These are phyloP conservation scores for Myotisia sp. DNA, from an alignment of 2,329 filamentous ascomycete species.

Conservation along the genomic window DNA sequence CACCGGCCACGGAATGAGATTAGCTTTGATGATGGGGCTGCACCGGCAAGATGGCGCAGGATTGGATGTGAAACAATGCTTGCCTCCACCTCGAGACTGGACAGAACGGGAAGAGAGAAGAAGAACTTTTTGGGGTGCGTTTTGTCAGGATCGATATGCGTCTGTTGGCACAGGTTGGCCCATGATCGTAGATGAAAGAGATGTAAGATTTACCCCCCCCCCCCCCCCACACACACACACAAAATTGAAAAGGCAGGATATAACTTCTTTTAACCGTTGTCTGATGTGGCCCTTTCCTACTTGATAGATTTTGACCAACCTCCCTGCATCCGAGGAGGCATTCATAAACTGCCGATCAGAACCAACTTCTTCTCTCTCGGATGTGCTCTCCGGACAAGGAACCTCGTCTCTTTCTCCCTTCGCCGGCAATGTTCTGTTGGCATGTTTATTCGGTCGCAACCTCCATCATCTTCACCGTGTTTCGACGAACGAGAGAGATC, in stretches of 20 bases:
- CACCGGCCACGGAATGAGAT: slow-evolving; percentile 62
- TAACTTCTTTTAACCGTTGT: background rate
- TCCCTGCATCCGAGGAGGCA: slow-evolving; percentile 72
- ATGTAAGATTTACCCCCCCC: slow-evolving; percentile 36
- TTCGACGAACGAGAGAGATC: slow-evolving; percentile 62
- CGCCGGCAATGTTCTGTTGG: slow-evolving; percentile 67
- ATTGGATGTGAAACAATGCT: slow-evolving; percentile 81
- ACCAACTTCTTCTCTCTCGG: slow-evolving; percentile 50
- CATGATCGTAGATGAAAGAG: slow-evolving; percentile 80
- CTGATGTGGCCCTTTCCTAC: slow-evolving; percentile 13
- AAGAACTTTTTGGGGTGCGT: slow-evolving; percentile 89
- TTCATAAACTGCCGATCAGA: slow-evolving; percentile 68
- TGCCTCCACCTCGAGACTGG: slow-evolving; percentile 79
- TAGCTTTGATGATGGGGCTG: slow-evolving; percentile 84
- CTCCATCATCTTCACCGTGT: slow-evolving; percentile 82
- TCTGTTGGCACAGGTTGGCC: slow-evolving; percentile 97
- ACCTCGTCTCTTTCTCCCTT: slow-evolving; percentile 61
- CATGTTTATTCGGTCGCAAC: slow-evolving; percentile 82
- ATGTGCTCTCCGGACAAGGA: slow-evolving; percentile 48
- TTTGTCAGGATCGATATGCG: slow-evolving; percentile 78
- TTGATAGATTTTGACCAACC: slow-evolving; percentile 63
- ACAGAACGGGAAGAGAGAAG: slow-evolving; percentile 83
- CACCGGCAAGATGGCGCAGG: slow-evolving; percentile 72
- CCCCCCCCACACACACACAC: slow-evolving; percentile 2
- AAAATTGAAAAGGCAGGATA: background rate